Percentiles rank a stretch among this genome's conserved stretches.
phyloP scores from a whole-genome alignment of 192 early-diverging fungal species.

The Fimicolochytrium jonesii region DNA sequence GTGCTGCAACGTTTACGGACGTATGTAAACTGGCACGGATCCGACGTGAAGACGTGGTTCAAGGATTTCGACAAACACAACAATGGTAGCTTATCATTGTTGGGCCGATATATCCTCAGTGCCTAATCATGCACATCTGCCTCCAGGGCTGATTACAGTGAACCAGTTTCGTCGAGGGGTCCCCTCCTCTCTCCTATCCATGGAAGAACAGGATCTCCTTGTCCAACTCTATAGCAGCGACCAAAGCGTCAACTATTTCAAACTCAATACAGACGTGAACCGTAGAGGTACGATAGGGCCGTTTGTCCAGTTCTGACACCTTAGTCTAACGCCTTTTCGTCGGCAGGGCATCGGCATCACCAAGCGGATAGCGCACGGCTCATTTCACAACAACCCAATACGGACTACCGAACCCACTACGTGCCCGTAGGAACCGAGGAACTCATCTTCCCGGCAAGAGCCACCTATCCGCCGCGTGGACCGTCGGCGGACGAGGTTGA shows the following conservation, averaged over 20 bases:
- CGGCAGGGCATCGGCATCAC: too few species aligned
- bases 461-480: constrained; percentile 8
- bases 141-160: constrained; percentile 42
- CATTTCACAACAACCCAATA: constrained; percentile 15
- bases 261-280: constrained; percentile 55
- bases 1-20: constrained; percentile 38
- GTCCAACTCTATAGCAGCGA: constrained; percentile 39
- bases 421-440: constrained; percentile 55
- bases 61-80: constrained; percentile 59
- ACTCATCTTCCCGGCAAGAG: constrained; percentile 28
- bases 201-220: constrained; percentile 47
- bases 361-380: too few species aligned
- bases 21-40: constrained; percentile 52
- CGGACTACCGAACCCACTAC: constrained; percentile 29
- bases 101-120: too few species aligned
- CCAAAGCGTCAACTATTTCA: constrained; percentile 56
- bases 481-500: constrained; percentile 35
- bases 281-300: constrained; percentile 48
- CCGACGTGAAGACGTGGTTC: constrained; percentile 58
- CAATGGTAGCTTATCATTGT: too few species aligned
- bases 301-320: too few species aligned
- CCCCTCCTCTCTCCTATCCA: constrained; percentile 42
- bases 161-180: constrained; percentile 56
- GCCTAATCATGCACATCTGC: background rate
- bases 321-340: too few species aligned